Conservation (phyloP, 2,329 filamentous ascomycete species). For the Pseudogymnoascus sp. region DNA sequence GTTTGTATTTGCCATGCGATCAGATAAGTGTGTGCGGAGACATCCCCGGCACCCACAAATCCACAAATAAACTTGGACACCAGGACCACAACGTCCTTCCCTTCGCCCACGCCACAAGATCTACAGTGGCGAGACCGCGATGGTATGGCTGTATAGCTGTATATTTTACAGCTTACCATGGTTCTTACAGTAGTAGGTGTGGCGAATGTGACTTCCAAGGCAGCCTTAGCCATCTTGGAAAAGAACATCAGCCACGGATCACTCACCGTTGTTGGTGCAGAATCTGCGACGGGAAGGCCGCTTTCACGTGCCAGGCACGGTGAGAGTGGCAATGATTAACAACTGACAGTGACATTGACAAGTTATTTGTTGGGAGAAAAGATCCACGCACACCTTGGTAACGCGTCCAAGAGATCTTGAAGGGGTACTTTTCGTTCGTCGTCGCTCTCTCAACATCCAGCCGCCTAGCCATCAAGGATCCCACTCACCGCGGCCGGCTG, state of each 20-base stretch:
- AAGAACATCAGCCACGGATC: background rate
- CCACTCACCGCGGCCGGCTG: background rate
- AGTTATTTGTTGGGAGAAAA: background rate
- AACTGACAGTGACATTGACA: background rate
- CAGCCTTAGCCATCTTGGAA: background rate
- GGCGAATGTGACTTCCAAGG: slow-evolving; percentile 3
- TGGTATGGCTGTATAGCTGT: background rate
- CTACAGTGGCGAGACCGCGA: background rate
- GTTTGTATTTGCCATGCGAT: background rate
- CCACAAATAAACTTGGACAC: background rate
- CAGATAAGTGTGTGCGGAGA: background rate
- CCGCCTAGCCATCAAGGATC: background rate
- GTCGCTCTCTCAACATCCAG: background rate
- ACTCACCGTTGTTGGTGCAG: background rate
- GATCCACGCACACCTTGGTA: background rate
- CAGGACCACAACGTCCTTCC: background rate
- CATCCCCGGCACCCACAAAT: background rate
- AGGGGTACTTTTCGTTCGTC: background rate
- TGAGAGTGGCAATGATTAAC: background rate
- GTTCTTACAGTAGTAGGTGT: background rate
- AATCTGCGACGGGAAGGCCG: background rate
- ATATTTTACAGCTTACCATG: slow-evolving; percentile 7
- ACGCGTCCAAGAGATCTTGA: background rate
- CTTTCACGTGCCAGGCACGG: background rate
- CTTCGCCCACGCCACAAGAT: background rate